Conservation (phyloP, 306 rosid species). For the Quercus parvula region DNA sequence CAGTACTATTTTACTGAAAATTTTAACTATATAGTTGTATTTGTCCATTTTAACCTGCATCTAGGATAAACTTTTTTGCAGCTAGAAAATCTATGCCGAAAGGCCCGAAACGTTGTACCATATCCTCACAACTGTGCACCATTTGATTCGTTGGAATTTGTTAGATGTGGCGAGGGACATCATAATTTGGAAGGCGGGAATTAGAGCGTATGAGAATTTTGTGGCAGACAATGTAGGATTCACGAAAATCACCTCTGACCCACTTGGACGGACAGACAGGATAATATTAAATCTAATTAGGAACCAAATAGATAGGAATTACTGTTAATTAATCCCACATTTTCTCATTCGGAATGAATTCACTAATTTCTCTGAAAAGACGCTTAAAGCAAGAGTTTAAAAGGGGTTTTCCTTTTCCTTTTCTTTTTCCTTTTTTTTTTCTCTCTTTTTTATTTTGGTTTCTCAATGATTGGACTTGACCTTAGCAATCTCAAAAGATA, state of each 20-base stretch:
- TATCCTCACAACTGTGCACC: neutral
- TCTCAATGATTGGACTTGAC: neutral
- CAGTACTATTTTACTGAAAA: too few relatives aligned
- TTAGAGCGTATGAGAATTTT: slow-evolving; percentile 6
- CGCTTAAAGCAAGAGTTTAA: neutral
- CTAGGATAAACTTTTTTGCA: too few relatives aligned
- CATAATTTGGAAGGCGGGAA: slow-evolving; percentile 28
- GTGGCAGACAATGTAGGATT: slow-evolving; percentile 60
- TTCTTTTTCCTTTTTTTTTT: neutral
- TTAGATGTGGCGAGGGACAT: slow-evolving; percentile 6
- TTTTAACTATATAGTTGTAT: fast-evolving
- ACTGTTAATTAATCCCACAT: slow-evolving; percentile 9
- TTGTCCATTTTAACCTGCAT: too few relatives aligned
- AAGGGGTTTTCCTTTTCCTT: neutral
- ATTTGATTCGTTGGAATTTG: neutral
- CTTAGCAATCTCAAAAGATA: neutral
- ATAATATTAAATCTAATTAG: slow-evolving; percentile 15
- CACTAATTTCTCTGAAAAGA: neutral
- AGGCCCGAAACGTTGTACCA: neutral
- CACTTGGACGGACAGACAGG: slow-evolving; percentile 29
- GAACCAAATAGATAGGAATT: neutral
- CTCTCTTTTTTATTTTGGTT: too few relatives aligned
- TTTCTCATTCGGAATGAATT: neutral
- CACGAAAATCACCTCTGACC: slow-evolving; percentile 53
- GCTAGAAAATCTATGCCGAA: neutral